Percentiles rank a stretch among this genome's conserved stretches.
phyloP scores from a whole-genome alignment of 805 yeast genomes.

The Pichia thaimueangensis region DNA sequence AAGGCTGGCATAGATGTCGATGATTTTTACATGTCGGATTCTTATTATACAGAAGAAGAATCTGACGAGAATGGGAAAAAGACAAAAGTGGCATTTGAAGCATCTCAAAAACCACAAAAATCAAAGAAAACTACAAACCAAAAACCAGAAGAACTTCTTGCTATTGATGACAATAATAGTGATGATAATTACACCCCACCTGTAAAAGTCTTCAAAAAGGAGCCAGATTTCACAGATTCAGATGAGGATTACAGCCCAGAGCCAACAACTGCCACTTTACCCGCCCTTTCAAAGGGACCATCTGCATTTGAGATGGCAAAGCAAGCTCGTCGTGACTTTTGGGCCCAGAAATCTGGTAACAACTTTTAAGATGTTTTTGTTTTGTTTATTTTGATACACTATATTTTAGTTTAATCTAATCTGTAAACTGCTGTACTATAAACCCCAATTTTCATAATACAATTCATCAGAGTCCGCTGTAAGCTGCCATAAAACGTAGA shows the following conservation, averaged over 20 bases:
- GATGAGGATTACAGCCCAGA: slow-evolving; percentile 5
- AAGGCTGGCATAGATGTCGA: slow-evolving; percentile 35
- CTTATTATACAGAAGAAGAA: slow-evolving; percentile 33
- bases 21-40: slow-evolving; percentile 30
- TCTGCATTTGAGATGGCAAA: slow-evolving; percentile 69
- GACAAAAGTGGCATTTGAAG: slow-evolving; percentile 15
- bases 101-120: slow-evolving; percentile 8
- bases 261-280: background rate
- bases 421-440: too few species aligned
- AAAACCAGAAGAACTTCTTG: slow-evolving; percentile 23
- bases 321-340: slow-evolving; percentile 58
- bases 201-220: slow-evolving; percentile 50
- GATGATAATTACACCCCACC: slow-evolving; percentile 3
- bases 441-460: too few species aligned
- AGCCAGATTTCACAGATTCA: slow-evolving; percentile 49
- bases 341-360: slow-evolving; percentile 59
- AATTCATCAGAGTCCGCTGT: too few species aligned
- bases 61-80: slow-evolving; percentile 14
- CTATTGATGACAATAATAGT: slow-evolving; percentile 15
- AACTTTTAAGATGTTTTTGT: too few species aligned
- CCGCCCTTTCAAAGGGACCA: slow-evolving; percentile 19
- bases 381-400: too few species aligned
- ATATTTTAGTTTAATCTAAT: too few species aligned
- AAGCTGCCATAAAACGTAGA: too few species aligned
- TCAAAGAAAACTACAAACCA: slow-evolving; percentile 6